phyloP scores from a whole-genome alignment of 2,329 filamentous ascomycete genomes.

The Aspergillus transmontanensis region DNA sequence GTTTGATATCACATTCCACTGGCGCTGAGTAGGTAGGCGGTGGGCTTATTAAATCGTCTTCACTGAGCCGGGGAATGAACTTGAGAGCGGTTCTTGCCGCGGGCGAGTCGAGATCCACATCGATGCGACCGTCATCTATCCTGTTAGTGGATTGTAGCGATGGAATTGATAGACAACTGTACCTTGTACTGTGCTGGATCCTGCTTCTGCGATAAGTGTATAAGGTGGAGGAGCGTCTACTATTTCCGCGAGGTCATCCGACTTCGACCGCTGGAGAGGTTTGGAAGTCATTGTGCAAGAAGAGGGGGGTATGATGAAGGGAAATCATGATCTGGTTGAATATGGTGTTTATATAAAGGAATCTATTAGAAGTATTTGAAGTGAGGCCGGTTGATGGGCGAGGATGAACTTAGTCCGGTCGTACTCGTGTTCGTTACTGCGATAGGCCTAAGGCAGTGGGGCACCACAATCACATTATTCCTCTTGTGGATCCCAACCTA shows the following conservation, averaged over 20 bases:
- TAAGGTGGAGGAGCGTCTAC: background rate
- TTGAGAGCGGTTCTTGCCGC: conserved; percentile 16
- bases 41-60: conserved; percentile 15
- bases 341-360: background rate
- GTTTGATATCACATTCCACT: conserved; percentile 21
- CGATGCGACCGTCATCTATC: conserved; percentile 25
- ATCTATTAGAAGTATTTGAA: background rate
- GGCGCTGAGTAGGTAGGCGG: conserved; percentile 21
- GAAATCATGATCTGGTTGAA: background rate
- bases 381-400: background rate
- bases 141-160: background rate
- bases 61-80: conserved; percentile 15
- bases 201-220: background rate
- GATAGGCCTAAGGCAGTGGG: background rate
- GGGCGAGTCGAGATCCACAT: conserved; percentile 24
- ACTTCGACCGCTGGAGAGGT: background rate
- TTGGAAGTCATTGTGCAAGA: background rate
- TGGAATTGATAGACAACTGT: background rate
- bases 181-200: background rate
- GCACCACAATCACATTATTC: background rate
- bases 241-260: background rate
- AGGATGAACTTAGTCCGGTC: background rate
- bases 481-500: background rate
- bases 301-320: background rate
- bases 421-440: background rate